Evolutionary conservation across 352 stramenopile species (phyloP).

Genomic region (Elongisporangium prolatum): DNA sequence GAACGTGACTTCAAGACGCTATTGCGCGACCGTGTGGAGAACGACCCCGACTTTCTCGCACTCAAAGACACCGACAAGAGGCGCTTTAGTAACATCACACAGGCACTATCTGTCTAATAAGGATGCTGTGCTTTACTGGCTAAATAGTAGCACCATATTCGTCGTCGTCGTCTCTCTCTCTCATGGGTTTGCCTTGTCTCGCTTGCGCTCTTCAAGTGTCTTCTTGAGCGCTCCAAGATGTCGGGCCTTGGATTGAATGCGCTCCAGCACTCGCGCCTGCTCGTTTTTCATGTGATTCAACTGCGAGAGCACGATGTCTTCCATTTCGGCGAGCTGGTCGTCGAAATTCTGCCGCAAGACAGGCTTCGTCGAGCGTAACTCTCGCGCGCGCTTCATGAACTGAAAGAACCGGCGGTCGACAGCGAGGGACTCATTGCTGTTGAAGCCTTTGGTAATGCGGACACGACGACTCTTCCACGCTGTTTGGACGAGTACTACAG

Average conservation of each 20-base stretch:
- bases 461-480: constrained; percentile 26
- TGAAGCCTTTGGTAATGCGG: neutral
- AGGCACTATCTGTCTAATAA: constrained; percentile 38
- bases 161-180: constrained; percentile 1
- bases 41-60: constrained; percentile 47
- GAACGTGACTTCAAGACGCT: constrained; percentile 58
- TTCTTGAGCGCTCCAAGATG: constrained; percentile 6
- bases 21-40: constrained; percentile 41
- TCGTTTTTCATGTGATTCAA: constrained; percentile 32
- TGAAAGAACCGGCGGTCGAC: constrained; percentile 21
- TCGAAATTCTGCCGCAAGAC: constrained; percentile 30
- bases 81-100: constrained; percentile 54
- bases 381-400: constrained; percentile 19
- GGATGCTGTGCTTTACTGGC: neutral
- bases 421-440: neutral
- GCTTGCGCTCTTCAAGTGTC: neutral
- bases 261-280: constrained; percentile 24
- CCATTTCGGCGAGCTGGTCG: constrained; percentile 43
- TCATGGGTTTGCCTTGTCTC: constrained; percentile 3
- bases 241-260: constrained; percentile 37
- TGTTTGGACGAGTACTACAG: constrained; percentile 36
- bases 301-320: constrained; percentile 22
- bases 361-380: constrained; percentile 26
- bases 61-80: constrained; percentile 21
- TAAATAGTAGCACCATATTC: neutral